Percentiles rank a stretch among this genome's conserved stretches.
These are phyloP conservation scores for Stagonosporopsis cucurbitacearum DNA, from an alignment of 2,329 filamentous ascomycete genomes.

Conservation along the genomic window DNA sequence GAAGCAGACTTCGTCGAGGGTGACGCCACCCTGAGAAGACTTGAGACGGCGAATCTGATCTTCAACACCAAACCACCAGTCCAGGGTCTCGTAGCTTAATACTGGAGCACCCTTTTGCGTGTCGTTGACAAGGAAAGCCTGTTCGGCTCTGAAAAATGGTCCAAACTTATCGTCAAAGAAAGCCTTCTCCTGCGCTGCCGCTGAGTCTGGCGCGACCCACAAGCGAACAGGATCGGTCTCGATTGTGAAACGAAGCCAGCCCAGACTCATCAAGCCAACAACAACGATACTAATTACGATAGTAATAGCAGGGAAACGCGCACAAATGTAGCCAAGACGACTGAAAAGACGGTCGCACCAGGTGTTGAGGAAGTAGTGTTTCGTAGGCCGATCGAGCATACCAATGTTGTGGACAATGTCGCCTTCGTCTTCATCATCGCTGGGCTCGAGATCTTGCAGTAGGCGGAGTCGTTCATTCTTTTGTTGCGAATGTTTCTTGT, in stretches of 20 bases:
- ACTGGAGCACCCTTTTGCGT: conserved; percentile 73
- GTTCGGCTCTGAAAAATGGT: conserved; percentile 92
- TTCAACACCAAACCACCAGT: conserved; percentile 95
- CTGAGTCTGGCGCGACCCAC: conserved; percentile 95
- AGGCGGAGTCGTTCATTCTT: conserved; percentile 85
- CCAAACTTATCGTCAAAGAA: conserved; percentile 96
- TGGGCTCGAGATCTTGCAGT: conserved; percentile 80
- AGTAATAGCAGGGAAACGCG: conserved; percentile 82
- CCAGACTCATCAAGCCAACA: conserved; percentile 79
- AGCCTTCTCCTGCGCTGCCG: conserved; percentile 87
- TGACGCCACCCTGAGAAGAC: conserved; percentile 71
- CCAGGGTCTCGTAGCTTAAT: conserved; percentile 83
- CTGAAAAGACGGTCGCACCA: conserved; percentile 82
- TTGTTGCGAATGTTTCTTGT: conserved; percentile 73
- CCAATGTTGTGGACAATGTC: conserved; percentile 79
- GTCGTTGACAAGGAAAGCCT: conserved; percentile 93
- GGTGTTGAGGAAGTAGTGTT: conserved; percentile 82
- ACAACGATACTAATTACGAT: conserved; percentile 77
- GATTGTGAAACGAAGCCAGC: conserved; percentile 87
- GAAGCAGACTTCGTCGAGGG: conserved; percentile 86
- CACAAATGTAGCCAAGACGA: conserved; percentile 78
- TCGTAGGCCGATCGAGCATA: conserved; percentile 78
- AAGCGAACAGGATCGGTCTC: conserved; percentile 89
- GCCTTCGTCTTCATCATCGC: conserved; percentile 93
- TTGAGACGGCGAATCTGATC: conserved; percentile 74